Evolutionary conservation across 768 basidiomycete genomes (phyloP).

Genomic region (Amyloporia xantha): DNA sequence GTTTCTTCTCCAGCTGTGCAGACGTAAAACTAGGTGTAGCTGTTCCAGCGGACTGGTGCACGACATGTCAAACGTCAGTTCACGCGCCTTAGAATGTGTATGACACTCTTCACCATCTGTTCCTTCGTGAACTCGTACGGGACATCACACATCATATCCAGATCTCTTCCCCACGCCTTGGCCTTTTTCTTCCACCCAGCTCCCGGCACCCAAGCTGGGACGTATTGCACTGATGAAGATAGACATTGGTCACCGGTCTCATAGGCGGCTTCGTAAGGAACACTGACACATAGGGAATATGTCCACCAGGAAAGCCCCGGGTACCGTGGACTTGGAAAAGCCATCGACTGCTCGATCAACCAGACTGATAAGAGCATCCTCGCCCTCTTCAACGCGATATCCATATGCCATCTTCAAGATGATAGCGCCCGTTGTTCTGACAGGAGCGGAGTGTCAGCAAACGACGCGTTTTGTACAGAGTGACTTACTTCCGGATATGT

Average conservation of each 20-base stretch:
- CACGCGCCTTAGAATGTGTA: too few species aligned
- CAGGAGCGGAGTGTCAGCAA: not conserved
- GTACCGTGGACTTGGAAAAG: constrained; percentile 20
- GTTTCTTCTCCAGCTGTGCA: constrained; percentile 44
- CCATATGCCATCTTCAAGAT: constrained; percentile 25
- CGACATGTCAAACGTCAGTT: too few species aligned
- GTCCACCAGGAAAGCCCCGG: constrained; percentile 26
- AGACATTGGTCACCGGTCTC: not conserved
- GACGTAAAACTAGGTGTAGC: constrained; percentile 53
- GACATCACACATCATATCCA: constrained; percentile 22
- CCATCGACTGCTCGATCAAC: constrained; percentile 25
- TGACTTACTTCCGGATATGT: constrained; percentile 26
- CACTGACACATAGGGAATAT: constrained; percentile 23
- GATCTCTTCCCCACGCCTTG: constrained; percentile 9
- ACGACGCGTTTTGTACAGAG: not conserved
- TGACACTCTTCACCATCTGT: constrained; percentile 29
- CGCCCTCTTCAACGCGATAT: constrained; percentile 20
- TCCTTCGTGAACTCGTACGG: constrained; percentile 27
- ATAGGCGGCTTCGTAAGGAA: not conserved
- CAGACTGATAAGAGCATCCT: constrained; percentile 32
- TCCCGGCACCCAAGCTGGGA: constrained; percentile 36
- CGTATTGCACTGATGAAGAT: constrained; percentile 24
- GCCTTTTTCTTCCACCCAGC: constrained; percentile 28
- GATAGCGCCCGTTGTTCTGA: constrained; percentile 21
- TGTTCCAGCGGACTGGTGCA: constrained; percentile 54